phyloP scores from a whole-genome alignment of 2,329 filamentous ascomycete genomes.

The Ilyonectria sp. region DNA sequence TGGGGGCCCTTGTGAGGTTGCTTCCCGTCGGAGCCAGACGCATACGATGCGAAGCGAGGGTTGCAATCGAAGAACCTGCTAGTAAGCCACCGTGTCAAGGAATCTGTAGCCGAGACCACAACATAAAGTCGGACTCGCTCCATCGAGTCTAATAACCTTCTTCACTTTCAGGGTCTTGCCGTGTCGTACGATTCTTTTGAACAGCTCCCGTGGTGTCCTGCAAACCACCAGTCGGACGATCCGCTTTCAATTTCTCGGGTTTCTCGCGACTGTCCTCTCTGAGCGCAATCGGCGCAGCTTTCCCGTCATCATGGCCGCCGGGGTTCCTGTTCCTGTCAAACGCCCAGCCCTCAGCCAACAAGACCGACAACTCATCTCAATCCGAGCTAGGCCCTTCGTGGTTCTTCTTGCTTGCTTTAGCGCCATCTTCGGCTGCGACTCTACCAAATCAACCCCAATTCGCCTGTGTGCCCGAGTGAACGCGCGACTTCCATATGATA shows the following conservation, averaged over 20 bases:
- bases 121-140: neutral
- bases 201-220: neutral
- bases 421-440: constrained; percentile 31
- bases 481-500: constrained; percentile 21
- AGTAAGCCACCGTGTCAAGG: constrained; percentile 29
- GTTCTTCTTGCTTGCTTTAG: constrained; percentile 40
- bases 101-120: constrained; percentile 14
- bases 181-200: constrained; percentile 16
- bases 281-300: constrained; percentile 18
- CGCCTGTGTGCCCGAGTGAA: constrained; percentile 26
- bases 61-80: neutral
- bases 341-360: constrained; percentile 16
- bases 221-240: neutral
- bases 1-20: constrained; percentile 1
- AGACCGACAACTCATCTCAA: constrained; percentile 27
- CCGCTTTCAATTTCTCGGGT: constrained; percentile 10
- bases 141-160: neutral
- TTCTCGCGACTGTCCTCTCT: constrained; percentile 3
- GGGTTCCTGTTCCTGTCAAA: constrained; percentile 19
- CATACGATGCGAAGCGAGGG: constrained; percentile 5
- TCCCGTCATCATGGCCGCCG: constrained; percentile 12
- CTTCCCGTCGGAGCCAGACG: constrained; percentile 2
- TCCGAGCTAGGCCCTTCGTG: constrained; percentile 38
- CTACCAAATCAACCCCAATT: constrained; percentile 28
- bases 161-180: constrained; percentile 5